phyloP scores from a whole-genome alignment of 805 yeast species.

The Saitoella complicata region DNA sequence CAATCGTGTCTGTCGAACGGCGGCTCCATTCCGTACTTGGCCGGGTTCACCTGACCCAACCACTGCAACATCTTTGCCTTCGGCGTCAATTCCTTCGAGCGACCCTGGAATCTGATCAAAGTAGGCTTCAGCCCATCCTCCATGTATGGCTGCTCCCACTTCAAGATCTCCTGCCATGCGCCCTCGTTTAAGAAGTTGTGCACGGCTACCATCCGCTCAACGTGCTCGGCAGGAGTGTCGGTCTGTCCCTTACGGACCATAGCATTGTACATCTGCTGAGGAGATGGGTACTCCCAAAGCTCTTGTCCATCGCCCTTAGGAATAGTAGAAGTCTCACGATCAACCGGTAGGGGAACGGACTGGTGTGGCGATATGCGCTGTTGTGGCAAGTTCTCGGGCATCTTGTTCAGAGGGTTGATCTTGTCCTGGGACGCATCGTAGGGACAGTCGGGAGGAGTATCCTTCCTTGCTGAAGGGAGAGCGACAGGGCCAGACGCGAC shows the following conservation, averaged over 20 bases:
- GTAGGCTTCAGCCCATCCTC: constrained; percentile 47
- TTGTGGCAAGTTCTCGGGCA: constrained; percentile 61
- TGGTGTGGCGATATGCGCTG: constrained; percentile 55
- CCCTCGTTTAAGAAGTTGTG: constrained; percentile 95
- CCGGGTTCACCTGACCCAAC: constrained; percentile 58
- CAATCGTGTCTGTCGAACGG: constrained; percentile 99
- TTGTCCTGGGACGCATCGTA: constrained; percentile 14
- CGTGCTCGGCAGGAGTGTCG: constrained; percentile 86
- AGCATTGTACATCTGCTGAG: constrained; percentile 98
- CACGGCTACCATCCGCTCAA: constrained; percentile 90
- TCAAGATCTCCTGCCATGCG: constrained; percentile 86
- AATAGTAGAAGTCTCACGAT: constrained; percentile 66
- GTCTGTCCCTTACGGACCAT: constrained; percentile 88
- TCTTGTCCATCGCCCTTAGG: constrained; percentile 60
- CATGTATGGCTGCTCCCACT: constrained; percentile 75
- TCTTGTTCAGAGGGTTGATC: constrained; percentile 72
- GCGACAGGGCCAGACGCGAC: constrained; percentile 26
- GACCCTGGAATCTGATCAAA: constrained; percentile 72
- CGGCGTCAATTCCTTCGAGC: constrained; percentile 78
- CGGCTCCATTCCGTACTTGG: constrained; percentile 52
- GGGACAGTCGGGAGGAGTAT: constrained; percentile 19
- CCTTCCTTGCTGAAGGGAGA: constrained; percentile 15
- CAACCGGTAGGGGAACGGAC: constrained; percentile 58
- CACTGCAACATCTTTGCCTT: constrained; percentile 55
- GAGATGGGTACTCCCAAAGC: constrained; percentile 97